phyloP scores from a whole-genome alignment of 2,329 filamentous ascomycete genomes.

The Ilyonectria destructans region DNA sequence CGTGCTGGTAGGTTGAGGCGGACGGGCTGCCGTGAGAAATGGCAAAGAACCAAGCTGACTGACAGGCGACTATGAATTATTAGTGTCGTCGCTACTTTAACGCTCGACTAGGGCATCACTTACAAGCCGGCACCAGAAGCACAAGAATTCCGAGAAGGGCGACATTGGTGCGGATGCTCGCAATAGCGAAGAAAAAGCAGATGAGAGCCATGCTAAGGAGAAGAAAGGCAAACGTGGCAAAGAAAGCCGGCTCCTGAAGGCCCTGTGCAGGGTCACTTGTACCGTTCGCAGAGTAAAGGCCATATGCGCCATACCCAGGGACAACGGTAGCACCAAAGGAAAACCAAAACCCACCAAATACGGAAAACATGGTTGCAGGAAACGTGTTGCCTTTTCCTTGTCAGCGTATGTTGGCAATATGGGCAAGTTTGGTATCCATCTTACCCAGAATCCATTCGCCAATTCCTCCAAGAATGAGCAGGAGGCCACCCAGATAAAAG shows the following conservation, averaged over 20 bases:
- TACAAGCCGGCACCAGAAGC: neutral
- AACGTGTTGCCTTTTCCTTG: neutral
- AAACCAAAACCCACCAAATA: neutral
- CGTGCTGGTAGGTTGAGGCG: neutral
- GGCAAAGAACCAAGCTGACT: neutral
- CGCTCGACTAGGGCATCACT: neutral
- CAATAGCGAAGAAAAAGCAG: neutral
- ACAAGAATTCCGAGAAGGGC: neutral
- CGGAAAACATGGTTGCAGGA: neutral
- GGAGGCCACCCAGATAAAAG: conserved; percentile 61
- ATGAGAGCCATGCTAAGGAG: neutral
- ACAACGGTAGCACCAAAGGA: neutral
- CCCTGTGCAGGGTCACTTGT: neutral
- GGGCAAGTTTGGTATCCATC: neutral
- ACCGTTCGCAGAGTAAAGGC: neutral
- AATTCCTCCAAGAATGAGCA: conserved; percentile 61
- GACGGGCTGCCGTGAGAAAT: neutral
- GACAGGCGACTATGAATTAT: neutral
- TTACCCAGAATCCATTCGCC: conserved; percentile 63
- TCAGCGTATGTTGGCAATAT: neutral
- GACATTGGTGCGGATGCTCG: neutral
- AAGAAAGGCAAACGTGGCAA: neutral
- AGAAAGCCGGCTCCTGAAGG: conserved; percentile 1
- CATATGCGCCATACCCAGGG: neutral
- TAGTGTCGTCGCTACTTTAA: neutral